Conservation (phyloP, 768 basidiomycete species). For the Crassisporium funariophilum region DNA sequence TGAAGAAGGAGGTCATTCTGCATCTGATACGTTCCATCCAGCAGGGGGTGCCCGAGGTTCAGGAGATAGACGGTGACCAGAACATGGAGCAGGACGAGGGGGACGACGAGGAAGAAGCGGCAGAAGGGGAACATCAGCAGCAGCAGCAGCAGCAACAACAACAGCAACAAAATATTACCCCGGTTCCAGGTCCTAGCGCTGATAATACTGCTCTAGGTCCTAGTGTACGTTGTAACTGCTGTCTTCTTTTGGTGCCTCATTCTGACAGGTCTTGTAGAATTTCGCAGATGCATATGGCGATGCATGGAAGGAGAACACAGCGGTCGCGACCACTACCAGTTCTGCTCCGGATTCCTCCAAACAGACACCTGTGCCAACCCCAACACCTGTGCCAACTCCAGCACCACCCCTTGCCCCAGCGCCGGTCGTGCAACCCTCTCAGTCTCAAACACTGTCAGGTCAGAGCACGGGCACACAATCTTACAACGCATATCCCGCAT, state of each 20-base stretch:
- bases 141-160: conserved; percentile 11
- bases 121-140: conserved; percentile 14
- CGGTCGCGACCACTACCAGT: conserved; percentile 31
- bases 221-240: neutral
- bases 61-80: conserved; percentile 20
- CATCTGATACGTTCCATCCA: conserved; percentile 61
- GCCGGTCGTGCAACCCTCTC: conserved; percentile 5
- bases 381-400: conserved; percentile 3
- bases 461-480: conserved; percentile 15
- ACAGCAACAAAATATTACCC: conserved; percentile 11
- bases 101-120: conserved; percentile 19
- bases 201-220: conserved; percentile 2
- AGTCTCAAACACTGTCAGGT: conserved; percentile 15
- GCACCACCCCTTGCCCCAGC: conserved; percentile 2
- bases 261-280: conserved; percentile 29
- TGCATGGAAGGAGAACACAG: conserved; percentile 65
- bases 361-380: conserved; percentile 14
- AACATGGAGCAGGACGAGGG: conserved; percentile 31
- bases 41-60: conserved; percentile 44
- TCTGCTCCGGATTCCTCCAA: conserved; percentile 15
- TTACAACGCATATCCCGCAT: conserved; percentile 25
- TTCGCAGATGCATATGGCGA: conserved; percentile 56
- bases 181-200: conserved; percentile 6
- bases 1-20: conserved; percentile 64
- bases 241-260: conserved; percentile 17